Evolutionary conservation across 148 eudicot species (phyloP), one percentile per base, ranked within the genome.

Genomic region (Rhododendron kiyosumense): DNA sequence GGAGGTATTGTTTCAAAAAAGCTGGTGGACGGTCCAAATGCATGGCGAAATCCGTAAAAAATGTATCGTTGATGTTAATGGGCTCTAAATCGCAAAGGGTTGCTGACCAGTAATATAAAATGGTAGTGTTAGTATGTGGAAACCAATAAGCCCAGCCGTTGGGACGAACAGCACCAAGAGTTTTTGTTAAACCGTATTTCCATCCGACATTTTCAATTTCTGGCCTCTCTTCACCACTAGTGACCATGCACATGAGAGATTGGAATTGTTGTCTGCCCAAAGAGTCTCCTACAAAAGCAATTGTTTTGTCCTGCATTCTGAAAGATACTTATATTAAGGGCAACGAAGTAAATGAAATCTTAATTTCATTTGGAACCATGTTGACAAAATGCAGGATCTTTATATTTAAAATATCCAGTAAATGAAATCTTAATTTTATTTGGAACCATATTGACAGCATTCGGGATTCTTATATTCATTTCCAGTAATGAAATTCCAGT

Each of bases 191-290:
- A 26, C 95, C 93, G 15, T 88, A 93, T 82, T 90, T 87, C 34
- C 36, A 78, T 59, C 95, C 95, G 7, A 92, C 79, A 10, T 92
- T 90, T 88, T 90, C 86, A 81, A 92, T 88, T 59, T 90, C 91
- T 15, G 88, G 88, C 36, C 61, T 82, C 57, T 90, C 94, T 86
- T 92, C 90, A 18, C 95, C 95, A 41, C 93, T 91, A 12, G 93
- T 93, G 59, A 87, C 93, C 95, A 93, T 93, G 85, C 95, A 93
- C 93, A 93, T 89, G 76, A 93, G 91, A 78, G 95, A 93, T 78
- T 93, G 95, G 73, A 90, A 93, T 51, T 93, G 95, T 54, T 93
- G 95, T 85, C 95, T 90, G 24, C 95, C 95, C 79, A 93, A 86
- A 78, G 95, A 93, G 86, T 93, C 95, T 17, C 95, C 95, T 41